Conservation (phyloP, 495 filamentous ascomycete species). For the Neurospora hispaniola region DNA sequence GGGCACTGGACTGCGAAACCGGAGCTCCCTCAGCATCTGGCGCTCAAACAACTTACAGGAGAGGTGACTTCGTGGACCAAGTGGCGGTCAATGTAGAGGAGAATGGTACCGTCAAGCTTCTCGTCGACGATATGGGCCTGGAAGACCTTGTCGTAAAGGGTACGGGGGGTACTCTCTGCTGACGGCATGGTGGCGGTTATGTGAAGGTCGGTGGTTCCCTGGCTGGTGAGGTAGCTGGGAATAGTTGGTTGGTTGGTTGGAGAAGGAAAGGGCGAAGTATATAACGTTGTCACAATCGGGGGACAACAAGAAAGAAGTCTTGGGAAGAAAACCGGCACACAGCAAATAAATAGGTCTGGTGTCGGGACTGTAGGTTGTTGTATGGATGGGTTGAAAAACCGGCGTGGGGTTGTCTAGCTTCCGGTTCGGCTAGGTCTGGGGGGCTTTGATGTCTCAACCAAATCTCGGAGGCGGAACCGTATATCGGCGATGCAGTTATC, state of each 20-base stretch:
- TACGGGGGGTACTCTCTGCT: slow-evolving; percentile 66
- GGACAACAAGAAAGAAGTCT: background rate
- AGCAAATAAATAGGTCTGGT: background rate
- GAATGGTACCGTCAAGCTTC: slow-evolving; percentile 81
- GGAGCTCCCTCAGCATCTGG: background rate
- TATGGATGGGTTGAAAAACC: background rate
- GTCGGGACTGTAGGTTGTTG: background rate
- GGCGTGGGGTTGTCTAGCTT: background rate
- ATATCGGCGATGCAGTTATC: background rate
- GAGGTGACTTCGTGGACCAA: slow-evolving; percentile 97
- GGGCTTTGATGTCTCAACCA: background rate
- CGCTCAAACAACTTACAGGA: slow-evolving; percentile 43
- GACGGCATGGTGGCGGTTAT: slow-evolving; percentile 55
- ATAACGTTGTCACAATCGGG: background rate
- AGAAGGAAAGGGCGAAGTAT: background rate
- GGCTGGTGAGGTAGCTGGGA: background rate
- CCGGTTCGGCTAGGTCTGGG: background rate
- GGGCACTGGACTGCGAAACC: background rate
- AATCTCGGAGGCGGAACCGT: background rate
- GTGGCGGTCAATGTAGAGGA: slow-evolving; percentile 93
- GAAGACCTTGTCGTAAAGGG: slow-evolving; percentile 97
- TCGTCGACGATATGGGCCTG: slow-evolving; percentile 87
- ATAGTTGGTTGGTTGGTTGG: background rate
- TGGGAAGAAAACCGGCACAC: background rate
- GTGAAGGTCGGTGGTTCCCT: slow-evolving; percentile 2